phyloP scores from a whole-genome alignment of 176 grass and related monocot genomes.

The Raddia distichophylla region DNA sequence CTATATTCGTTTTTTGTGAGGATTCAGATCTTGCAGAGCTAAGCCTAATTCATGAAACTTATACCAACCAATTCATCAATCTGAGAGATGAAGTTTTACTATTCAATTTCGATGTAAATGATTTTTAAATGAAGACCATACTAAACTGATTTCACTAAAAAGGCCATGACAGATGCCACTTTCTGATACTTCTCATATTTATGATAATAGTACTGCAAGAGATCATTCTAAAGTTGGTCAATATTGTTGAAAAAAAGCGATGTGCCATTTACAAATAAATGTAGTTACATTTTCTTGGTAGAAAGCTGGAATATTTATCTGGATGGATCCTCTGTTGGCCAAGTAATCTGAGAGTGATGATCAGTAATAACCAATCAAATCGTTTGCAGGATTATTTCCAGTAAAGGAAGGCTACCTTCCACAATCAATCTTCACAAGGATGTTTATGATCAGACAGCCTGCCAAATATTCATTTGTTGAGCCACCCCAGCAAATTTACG shows the following conservation, averaged over 20 bases:
- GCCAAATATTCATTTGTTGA: neutral
- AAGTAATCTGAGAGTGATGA: constrained; percentile 15
- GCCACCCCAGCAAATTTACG: neutral
- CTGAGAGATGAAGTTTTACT: constrained; percentile 20
- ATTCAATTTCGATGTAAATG: constrained; percentile 9
- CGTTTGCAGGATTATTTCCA: neutral
- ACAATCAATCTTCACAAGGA: constrained; percentile 10
- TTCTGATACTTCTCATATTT: constrained; percentile 2
- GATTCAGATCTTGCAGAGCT: neutral
- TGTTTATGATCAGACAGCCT: neutral
- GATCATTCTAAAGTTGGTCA: neutral
- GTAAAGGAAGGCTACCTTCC: constrained; percentile 4
- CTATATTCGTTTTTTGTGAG: neutral
- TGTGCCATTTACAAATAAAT: neutral
- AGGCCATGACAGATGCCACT: neutral
- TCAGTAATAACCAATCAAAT: constrained; percentile 1
- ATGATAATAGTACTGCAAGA: neutral
- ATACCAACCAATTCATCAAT: constrained; percentile 8
- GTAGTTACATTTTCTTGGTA: neutral
- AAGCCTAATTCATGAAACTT: constrained; percentile 2
- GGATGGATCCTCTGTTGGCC: constrained; percentile 1
- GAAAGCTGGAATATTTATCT: constrained; percentile 33
- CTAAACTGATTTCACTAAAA: neutral
- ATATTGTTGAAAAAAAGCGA: neutral
- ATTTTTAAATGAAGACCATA: constrained; percentile 3